These are phyloP conservation scores for Chytriomyces sp. DNA, from an alignment of 192 early-diverging fungal genomes.

Conservation along the genomic window DNA sequence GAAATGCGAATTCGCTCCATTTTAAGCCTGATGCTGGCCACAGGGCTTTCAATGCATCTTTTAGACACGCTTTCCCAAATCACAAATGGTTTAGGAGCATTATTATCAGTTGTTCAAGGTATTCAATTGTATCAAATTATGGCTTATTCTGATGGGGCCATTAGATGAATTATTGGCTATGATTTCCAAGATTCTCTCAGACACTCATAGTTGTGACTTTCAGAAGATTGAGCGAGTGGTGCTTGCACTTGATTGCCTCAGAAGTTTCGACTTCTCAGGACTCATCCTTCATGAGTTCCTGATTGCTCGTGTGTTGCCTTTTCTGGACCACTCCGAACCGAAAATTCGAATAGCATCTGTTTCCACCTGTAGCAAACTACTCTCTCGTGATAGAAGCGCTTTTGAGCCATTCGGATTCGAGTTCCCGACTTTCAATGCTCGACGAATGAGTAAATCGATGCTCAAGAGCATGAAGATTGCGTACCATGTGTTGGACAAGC, in stretches of 20 bases:
- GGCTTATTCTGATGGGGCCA: conserved; percentile 67
- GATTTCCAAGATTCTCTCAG: conserved; percentile 68
- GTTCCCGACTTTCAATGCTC: background rate
- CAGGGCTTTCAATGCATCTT: conserved; percentile 66
- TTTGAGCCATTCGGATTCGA: background rate
- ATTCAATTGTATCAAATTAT: too few relatives aligned
- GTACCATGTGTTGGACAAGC: background rate
- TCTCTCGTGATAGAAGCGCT: background rate
- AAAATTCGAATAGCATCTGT: conserved; percentile 29
- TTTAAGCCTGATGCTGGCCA: conserved; percentile 79
- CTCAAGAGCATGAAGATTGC: background rate
- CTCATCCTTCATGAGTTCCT: conserved; percentile 20
- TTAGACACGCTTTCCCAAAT: conserved; percentile 64
- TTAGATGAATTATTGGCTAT: conserved; percentile 75
- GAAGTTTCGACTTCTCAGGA: conserved; percentile 67
- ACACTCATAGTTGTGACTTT: conserved; percentile 55
- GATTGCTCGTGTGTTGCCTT: background rate
- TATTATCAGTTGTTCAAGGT: conserved; percentile 75
- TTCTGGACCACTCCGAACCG: conserved; percentile 28
- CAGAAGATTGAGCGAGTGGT: conserved; percentile 62
- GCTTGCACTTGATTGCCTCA: conserved; percentile 67
- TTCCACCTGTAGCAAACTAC: conserved; percentile 24
- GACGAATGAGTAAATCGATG: background rate
- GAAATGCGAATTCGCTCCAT: conserved; percentile 74
- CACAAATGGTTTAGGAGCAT: conserved; percentile 67